Percentiles rank a stretch among this genome's conserved stretches.
Evolutionary conservation across 805 yeast species (phyloP).

Genomic region (Sungouiella blattae): DNA sequence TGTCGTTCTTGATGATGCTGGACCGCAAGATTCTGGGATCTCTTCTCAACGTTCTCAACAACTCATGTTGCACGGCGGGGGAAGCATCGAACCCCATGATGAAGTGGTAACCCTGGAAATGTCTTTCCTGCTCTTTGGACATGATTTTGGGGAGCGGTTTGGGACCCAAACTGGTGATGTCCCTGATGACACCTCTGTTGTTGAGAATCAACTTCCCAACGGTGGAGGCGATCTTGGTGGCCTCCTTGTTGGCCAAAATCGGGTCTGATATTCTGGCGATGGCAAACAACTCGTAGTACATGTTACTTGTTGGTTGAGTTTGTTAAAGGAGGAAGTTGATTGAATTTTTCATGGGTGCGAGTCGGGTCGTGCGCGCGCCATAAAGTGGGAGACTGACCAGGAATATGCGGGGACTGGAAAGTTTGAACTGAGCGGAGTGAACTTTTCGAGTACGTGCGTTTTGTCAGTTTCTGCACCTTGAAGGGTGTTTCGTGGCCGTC

Average conservation of each 20-base stretch:
- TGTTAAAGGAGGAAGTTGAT: background rate
- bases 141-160: conserved; percentile 76
- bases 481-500: too few relatives aligned
- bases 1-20: conserved; percentile 61
- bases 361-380: background rate
- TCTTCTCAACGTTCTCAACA: conserved; percentile 70
- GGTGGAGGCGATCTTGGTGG: conserved; percentile 48
- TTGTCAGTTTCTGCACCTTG: too few relatives aligned
- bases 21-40: conserved; percentile 92
- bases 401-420: too few relatives aligned
- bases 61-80: conserved; percentile 81
- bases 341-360: too few relatives aligned
- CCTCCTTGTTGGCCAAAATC: conserved; percentile 31
- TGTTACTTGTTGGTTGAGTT: conserved; percentile 26
- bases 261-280: conserved; percentile 78
- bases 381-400: too few relatives aligned
- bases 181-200: conserved; percentile 93
- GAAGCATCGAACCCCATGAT: conserved; percentile 83
- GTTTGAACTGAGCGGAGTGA: too few relatives aligned
- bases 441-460: too few relatives aligned
- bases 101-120: conserved; percentile 88
- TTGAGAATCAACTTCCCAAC: conserved; percentile 78
- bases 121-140: conserved; percentile 81
- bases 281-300: conserved; percentile 90
- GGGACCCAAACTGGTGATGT: conserved; percentile 74